phyloP scores from a whole-genome alignment of 371 early-diverging fungal species.

The Haplosporangium sp. region DNA sequence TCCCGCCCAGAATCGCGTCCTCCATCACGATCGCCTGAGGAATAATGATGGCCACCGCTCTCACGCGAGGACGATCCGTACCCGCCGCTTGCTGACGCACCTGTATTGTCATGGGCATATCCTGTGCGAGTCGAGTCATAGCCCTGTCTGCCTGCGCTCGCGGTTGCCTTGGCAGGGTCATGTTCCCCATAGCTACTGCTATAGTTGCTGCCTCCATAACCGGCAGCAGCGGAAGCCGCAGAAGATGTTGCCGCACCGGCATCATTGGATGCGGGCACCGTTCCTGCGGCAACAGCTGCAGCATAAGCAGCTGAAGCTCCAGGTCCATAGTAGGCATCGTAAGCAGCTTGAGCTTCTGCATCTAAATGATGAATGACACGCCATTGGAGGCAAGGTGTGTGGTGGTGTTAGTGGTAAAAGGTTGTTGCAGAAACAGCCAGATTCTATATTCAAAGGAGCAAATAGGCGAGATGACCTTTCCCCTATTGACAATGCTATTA shows the following conservation, averaged over 20 bases:
- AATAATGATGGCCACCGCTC: slow-evolving; percentile 12
- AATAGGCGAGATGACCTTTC: no score
- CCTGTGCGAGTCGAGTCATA: slow-evolving; percentile 23
- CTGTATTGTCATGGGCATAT: slow-evolving; percentile 1
- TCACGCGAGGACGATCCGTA: slow-evolving; percentile 22
- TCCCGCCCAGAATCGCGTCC: slow-evolving; percentile 37
- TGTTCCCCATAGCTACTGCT: slow-evolving; percentile 15
- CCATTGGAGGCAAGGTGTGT: not conserved
- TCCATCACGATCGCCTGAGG: slow-evolving; percentile 39
- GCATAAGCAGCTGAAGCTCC: slow-evolving; percentile 52
- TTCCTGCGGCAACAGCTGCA: slow-evolving; percentile 36
- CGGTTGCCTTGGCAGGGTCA: slow-evolving; percentile 12
- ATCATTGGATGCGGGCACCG: slow-evolving; percentile 11
- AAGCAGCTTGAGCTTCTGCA: slow-evolving; percentile 48
- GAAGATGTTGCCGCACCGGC: slow-evolving; percentile 8
- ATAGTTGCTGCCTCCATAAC: slow-evolving; percentile 11
- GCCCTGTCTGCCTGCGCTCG: slow-evolving; percentile 9
- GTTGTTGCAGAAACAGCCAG: not conserved
- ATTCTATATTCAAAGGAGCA: no score
- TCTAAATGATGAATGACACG: slow-evolving; percentile 14
- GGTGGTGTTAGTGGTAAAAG: not conserved
- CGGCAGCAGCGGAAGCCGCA: slow-evolving; percentile 13
- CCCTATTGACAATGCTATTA: no score
- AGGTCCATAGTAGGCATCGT: slow-evolving; percentile 53
- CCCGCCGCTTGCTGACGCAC: slow-evolving; percentile 3